Conservation (phyloP, 2,329 filamentous ascomycete species). For the Scopulariopsis brevicaulis region DNA sequence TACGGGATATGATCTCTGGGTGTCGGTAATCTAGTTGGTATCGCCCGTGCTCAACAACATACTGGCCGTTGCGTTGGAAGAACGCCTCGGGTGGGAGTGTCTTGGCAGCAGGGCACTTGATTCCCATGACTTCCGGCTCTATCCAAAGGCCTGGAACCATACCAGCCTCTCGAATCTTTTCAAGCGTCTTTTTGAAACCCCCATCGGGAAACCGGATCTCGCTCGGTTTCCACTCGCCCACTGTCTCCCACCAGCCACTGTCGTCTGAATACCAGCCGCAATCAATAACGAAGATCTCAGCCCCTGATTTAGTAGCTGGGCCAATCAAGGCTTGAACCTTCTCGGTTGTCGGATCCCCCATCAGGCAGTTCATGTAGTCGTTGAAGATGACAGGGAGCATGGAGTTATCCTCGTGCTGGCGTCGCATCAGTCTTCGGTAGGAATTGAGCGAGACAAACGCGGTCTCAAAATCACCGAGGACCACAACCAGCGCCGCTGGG, state of each 20-base stretch:
- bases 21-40: conserved; percentile 22
- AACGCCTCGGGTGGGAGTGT: conserved; percentile 17
- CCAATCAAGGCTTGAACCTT: conserved; percentile 18
- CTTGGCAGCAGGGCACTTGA: conserved; percentile 13
- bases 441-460: conserved; percentile 16
- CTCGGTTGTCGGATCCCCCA: conserved; percentile 21
- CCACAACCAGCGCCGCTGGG: conserved; percentile 12
- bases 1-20: conserved; percentile 11
- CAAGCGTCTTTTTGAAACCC: conserved; percentile 14
- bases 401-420: conserved; percentile 16
- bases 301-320: conserved; percentile 15
- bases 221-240: conserved; percentile 20
- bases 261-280: conserved; percentile 24
- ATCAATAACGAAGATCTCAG: conserved; percentile 24
- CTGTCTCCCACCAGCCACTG: conserved; percentile 22
- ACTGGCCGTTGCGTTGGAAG: conserved; percentile 18
- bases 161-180: conserved; percentile 13
- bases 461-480: conserved; percentile 10
- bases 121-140: conserved; percentile 22
- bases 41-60: conserved; percentile 18
- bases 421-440: conserved; percentile 17
- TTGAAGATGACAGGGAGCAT: conserved; percentile 21
- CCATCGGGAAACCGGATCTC: conserved; percentile 18
- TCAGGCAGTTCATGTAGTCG: conserved; percentile 26
- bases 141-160: conserved; percentile 20